A percentile compares a stretch with the other conserved stretches of the same genome.
Conservation (phyloP, 2,329 filamentous ascomycete genomes). For the Aspergillus pseudoviridinutans region DNA sequence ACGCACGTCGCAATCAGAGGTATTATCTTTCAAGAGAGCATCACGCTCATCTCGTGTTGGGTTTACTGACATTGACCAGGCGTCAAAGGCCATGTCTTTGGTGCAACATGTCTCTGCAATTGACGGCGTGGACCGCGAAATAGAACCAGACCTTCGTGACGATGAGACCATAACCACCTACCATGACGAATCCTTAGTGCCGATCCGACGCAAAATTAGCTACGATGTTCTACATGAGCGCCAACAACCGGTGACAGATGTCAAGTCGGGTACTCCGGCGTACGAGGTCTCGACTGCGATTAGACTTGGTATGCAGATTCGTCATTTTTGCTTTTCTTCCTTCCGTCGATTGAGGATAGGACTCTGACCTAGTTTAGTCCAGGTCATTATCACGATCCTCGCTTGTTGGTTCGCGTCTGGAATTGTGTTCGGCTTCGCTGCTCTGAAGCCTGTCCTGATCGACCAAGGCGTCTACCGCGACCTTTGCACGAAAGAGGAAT, state of each 20-base stretch:
- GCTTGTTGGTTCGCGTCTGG: conserved; percentile 73
- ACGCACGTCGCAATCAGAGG: not conserved
- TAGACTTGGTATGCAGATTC: conserved; percentile 17
- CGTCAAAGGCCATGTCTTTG: conserved; percentile 43
- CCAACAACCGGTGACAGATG: conserved; percentile 33
- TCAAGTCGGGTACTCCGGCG: conserved; percentile 40
- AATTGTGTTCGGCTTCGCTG: conserved; percentile 78
- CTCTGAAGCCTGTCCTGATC: conserved; percentile 75
- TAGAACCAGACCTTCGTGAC: conserved; percentile 16
- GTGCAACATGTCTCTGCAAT: conserved; percentile 50
- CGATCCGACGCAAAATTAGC: conserved; percentile 40
- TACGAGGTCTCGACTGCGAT: conserved; percentile 43
- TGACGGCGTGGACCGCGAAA: conserved; percentile 47
- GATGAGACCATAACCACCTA: conserved; percentile 11
- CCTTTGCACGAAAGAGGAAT: conserved; percentile 53
- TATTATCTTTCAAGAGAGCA: not conserved
- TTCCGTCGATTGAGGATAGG: not conserved
- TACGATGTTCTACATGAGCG: conserved; percentile 43
- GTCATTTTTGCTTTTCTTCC: not conserved
- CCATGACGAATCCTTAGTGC: conserved; percentile 15
- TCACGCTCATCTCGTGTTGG: not conserved
- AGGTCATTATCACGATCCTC: conserved; percentile 60
- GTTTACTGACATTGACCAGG: not conserved
- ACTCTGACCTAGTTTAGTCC: conserved; percentile 33
- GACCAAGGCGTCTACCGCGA: conserved; percentile 68